Conservation (phyloP, 306 rosid species). For the Prunus davidiana region DNA sequence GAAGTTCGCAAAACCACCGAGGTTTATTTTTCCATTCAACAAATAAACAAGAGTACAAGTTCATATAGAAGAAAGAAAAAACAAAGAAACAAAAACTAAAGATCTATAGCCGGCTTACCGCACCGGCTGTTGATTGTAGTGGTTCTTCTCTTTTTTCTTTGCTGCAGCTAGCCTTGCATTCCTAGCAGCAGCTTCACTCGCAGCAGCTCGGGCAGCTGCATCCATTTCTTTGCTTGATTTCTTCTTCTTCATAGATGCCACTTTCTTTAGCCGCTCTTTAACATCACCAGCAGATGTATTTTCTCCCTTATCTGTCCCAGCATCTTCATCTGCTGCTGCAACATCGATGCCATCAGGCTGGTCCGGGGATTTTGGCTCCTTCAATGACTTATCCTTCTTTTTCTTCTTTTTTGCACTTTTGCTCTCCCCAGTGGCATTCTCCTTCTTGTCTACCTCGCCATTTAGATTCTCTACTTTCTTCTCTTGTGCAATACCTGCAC, state of each 20-base stretch:
- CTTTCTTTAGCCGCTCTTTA: slow-evolving; percentile 75
- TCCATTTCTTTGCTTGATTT: slow-evolving; percentile 78
- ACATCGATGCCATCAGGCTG: slow-evolving; percentile 33
- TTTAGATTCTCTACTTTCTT: slow-evolving; percentile 35
- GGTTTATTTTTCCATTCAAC: slow-evolving; percentile 45
- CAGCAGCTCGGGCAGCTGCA: slow-evolving; percentile 71
- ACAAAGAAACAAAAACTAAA: slow-evolving; percentile 22
- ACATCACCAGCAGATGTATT: slow-evolving; percentile 50
- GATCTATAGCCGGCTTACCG: slow-evolving; percentile 46
- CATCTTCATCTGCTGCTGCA: slow-evolving; percentile 32
- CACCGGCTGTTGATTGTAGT: slow-evolving; percentile 76
- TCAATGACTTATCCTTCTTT: slow-evolving; percentile 65
- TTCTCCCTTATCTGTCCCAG: slow-evolving; percentile 47
- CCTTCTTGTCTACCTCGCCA: slow-evolving; percentile 53
- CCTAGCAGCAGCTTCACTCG: slow-evolving; percentile 73
- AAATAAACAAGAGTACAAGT: slow-evolving; percentile 43
- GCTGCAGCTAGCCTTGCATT: slow-evolving; percentile 62
- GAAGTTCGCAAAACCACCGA: slow-evolving; percentile 27
- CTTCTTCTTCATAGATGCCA: slow-evolving; percentile 66
- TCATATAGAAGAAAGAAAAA: slow-evolving; percentile 35
- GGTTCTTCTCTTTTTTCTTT: slow-evolving; percentile 77
- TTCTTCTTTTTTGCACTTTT: slow-evolving; percentile 67
- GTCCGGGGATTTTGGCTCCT: slow-evolving; percentile 56
- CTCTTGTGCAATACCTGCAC: slow-evolving; percentile 29
- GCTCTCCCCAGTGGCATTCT: slow-evolving; percentile 48